Conservation (phyloP, 2,329 filamentous ascomycete genomes). For the Trichophyton benhamiae region DNA sequence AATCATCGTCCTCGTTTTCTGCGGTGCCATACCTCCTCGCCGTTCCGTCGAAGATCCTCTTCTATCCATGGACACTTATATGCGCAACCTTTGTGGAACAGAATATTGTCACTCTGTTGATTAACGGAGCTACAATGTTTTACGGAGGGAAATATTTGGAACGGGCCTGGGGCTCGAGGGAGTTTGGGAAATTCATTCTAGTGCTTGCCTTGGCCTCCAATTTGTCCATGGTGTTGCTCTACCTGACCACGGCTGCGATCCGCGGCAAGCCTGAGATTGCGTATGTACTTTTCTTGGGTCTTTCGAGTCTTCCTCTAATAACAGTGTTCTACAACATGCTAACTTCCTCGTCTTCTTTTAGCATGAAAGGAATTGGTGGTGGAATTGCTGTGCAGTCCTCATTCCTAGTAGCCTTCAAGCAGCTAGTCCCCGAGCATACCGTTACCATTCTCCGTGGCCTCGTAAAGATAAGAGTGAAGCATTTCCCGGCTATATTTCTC, state of each 20-base stretch:
- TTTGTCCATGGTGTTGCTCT: conserved; percentile 56
- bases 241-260: conserved; percentile 61
- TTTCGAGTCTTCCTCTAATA: too few species aligned
- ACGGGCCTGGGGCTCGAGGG: conserved; percentile 82
- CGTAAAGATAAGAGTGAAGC: conserved; percentile 75
- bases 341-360: conserved; percentile 28
- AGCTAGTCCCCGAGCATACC: conserved; percentile 92
- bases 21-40: conserved; percentile 73
- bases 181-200: conserved; percentile 81
- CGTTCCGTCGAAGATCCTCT: conserved; percentile 67
- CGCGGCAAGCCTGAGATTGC: conserved; percentile 32
- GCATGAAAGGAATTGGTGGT: conserved; percentile 71
- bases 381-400: conserved; percentile 80
- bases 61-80: conserved; percentile 88
- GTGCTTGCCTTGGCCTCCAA: conserved; percentile 72
- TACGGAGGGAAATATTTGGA: conserved; percentile 92
- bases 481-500: conserved; percentile 64
- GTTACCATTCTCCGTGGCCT: conserved; percentile 85
- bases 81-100: conserved; percentile 82
- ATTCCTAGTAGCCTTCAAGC: conserved; percentile 94
- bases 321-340: not conserved
- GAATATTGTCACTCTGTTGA: conserved; percentile 73
- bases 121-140: conserved; percentile 68
- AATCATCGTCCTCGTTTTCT: conserved; percentile 20
- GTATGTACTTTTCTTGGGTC: conserved; percentile 18